Percentiles rank a stretch among this genome's conserved stretches.
Evolutionary conservation across 805 yeast species (phyloP).

Genomic region (Torulaspora franciscae): DNA sequence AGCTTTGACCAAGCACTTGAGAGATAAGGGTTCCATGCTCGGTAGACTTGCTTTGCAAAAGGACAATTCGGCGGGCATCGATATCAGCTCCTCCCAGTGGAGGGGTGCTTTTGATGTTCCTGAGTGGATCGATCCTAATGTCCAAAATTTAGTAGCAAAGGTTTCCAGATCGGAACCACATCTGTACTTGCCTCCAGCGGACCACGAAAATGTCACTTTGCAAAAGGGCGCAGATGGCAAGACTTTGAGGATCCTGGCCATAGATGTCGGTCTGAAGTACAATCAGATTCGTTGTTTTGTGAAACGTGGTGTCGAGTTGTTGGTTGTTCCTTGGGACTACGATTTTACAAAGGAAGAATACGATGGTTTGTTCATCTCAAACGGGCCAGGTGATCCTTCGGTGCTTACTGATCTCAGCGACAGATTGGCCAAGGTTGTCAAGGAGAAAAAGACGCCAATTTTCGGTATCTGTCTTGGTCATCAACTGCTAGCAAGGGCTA

Average conservation of each 20-base stretch:
- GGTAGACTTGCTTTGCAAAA: conserved; percentile 75
- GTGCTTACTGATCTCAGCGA: conserved; percentile 66
- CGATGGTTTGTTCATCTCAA: conserved; percentile 93
- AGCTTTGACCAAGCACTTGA: conserved; percentile 84
- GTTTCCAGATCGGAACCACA: conserved; percentile 79
- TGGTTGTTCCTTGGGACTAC: conserved; percentile 94
- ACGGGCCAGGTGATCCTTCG: conserved; percentile 99
- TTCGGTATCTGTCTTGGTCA: conserved; percentile 99
- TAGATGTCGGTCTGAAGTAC: conserved; percentile 97
- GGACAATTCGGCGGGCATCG: conserved; percentile 27
- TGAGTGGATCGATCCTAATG: conserved; percentile 91
- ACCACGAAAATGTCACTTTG: conserved; percentile 35
- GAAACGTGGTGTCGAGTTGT: conserved; percentile 90
- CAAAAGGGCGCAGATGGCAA: conserved; percentile 68
- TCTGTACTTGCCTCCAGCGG: conserved; percentile 64
- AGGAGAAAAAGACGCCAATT: conserved; percentile 72
- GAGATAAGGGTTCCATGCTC: conserved; percentile 87
- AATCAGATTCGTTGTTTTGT: conserved; percentile 97
- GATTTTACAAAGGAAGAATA: conserved; percentile 75
- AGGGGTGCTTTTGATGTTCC: conserved; percentile 60
- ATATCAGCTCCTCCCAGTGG: conserved; percentile 48
- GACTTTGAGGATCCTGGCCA: conserved; percentile 74
- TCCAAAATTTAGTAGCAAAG: conserved; percentile 82
- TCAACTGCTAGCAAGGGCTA: conserved; percentile 89
- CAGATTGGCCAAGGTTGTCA: conserved; percentile 53